Evolutionary conservation across 768 basidiomycete species (phyloP).

Genomic region (Termitomyces sp.): DNA sequence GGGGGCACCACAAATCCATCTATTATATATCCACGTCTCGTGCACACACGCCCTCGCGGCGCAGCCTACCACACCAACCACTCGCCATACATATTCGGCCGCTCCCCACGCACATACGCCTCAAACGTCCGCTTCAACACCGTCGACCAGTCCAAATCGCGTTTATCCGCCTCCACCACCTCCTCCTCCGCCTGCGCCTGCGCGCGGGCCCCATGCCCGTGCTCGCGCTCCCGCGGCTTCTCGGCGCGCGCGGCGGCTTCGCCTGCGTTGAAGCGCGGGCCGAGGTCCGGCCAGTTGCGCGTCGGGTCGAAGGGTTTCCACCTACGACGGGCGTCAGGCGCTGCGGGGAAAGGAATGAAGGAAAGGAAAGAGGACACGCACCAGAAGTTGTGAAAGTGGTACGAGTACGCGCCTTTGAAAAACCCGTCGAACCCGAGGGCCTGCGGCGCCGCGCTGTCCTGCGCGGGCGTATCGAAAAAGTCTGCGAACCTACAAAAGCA

Average conservation of each 20-base stretch:
- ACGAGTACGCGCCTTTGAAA: slow-evolving; percentile 89
- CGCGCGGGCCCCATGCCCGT: too few species aligned
- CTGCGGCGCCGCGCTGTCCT: slow-evolving; percentile 71
- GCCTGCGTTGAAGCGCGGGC: slow-evolving; percentile 65
- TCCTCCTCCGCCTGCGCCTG: neutral
- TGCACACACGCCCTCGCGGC: too few species aligned
- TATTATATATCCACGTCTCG: too few species aligned
- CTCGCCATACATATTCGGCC: slow-evolving; percentile 93
- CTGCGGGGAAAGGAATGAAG: neutral
- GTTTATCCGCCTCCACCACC: slow-evolving; percentile 47
- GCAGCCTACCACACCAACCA: slow-evolving; percentile 44
- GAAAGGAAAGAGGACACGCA: slow-evolving; percentile 21
- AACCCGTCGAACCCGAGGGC: slow-evolving; percentile 87
- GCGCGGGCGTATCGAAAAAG: slow-evolving; percentile 72
- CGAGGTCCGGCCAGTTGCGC: slow-evolving; percentile 90
- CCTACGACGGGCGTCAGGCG: slow-evolving; percentile 37
- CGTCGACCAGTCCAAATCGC: slow-evolving; percentile 80
- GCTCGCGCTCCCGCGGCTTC: neutral
- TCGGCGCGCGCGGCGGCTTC: slow-evolving; percentile 59
- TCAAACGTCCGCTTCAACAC: slow-evolving; percentile 96
- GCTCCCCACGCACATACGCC: slow-evolving; percentile 77
- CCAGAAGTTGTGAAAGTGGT: slow-evolving; percentile 95
- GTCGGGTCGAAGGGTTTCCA: slow-evolving; percentile 89
- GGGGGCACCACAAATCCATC: too few species aligned
- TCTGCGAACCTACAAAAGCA: slow-evolving; percentile 64